Evolutionary conservation across 2,329 filamentous ascomycete species (phyloP).

Genomic region (Ceratocystis variospora): DNA sequence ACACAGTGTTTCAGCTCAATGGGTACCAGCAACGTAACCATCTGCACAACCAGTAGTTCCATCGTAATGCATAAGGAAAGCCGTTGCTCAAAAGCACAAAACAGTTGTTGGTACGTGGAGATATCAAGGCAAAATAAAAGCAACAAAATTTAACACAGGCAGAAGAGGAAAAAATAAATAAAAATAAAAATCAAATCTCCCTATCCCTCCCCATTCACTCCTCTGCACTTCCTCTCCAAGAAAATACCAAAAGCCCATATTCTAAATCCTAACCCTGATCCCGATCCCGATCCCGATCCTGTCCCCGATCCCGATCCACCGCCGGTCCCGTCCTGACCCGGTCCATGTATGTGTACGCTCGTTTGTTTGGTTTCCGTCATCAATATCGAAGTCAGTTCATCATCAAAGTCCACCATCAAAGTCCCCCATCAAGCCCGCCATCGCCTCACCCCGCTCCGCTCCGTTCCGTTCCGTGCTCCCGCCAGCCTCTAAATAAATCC

Average conservation of each 20-base stretch:
- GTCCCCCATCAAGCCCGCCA: neutral
- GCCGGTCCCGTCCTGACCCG: neutral
- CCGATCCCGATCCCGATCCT: neutral
- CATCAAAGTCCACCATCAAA: neutral
- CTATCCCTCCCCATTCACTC: neutral
- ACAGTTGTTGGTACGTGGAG: too few relatives aligned
- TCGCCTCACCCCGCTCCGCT: neutral
- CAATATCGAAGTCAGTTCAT: neutral
- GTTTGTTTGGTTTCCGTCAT: neutral
- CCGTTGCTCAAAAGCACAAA: neutral
- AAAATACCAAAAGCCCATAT: neutral
- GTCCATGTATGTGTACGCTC: neutral
- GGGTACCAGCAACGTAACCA: too few relatives aligned
- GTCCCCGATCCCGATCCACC: neutral
- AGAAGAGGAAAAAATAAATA: too few relatives aligned
- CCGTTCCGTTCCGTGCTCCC: neutral
- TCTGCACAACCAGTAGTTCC: too few relatives aligned
- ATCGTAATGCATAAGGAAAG: too few relatives aligned
- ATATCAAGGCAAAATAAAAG: neutral
- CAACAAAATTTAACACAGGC: neutral
- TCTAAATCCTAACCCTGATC: neutral
- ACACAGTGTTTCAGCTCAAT: too few relatives aligned
- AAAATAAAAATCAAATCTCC: neutral
- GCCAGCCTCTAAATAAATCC: slow-evolving; percentile 48
- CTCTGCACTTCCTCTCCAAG: too few relatives aligned